Conservation (phyloP, 116 monocot species). For the Cymodocea nodosa region DNA sequence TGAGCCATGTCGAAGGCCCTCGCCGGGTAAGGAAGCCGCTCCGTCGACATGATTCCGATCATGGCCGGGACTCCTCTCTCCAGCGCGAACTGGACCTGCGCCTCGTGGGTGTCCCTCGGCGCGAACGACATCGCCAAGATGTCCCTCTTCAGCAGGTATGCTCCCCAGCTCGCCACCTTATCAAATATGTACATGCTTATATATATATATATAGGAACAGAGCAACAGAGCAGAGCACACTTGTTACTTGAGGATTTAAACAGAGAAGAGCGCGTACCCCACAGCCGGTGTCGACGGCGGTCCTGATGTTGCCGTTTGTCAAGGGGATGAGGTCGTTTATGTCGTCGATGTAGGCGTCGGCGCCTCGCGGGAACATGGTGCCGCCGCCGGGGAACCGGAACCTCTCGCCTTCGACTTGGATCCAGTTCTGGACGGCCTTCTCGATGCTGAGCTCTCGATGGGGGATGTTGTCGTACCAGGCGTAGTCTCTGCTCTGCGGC, state of each 20-base stretch:
- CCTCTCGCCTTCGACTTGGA: slow-evolving; percentile 58
- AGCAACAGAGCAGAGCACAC: neutral
- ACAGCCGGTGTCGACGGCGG: slow-evolving; percentile 90
- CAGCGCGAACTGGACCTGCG: slow-evolving; percentile 39
- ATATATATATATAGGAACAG: too few species aligned
- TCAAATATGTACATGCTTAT: neutral
- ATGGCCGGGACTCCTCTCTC: slow-evolving; percentile 47
- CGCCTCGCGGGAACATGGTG: slow-evolving; percentile 81
- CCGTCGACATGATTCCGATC: slow-evolving; percentile 39
- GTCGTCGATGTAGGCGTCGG: slow-evolving; percentile 87
- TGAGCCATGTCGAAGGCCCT: slow-evolving; percentile 21
- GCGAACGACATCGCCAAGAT: slow-evolving; percentile 40
- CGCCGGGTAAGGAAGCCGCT: slow-evolving; percentile 26
- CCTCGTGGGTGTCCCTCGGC: slow-evolving; percentile 43
- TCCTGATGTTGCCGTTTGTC: slow-evolving; percentile 59
- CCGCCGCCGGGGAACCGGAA: slow-evolving; percentile 89
- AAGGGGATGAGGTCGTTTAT: slow-evolving; percentile 53
- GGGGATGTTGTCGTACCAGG: slow-evolving; percentile 92
- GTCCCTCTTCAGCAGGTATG: slow-evolving; percentile 36
- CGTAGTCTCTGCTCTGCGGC: slow-evolving; percentile 79
- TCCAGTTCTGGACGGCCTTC: slow-evolving; percentile 92
- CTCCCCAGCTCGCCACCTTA: slow-evolving; percentile 49
- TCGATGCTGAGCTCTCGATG: slow-evolving; percentile 91
- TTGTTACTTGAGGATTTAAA: too few species aligned
- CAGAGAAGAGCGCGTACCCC: slow-evolving; percentile 29